Evolutionary conservation across 2,329 filamentous ascomycete species (phyloP), one percentile per base, ranked within the genome.

Genomic region (Uncinocarpus reesii): DNA sequence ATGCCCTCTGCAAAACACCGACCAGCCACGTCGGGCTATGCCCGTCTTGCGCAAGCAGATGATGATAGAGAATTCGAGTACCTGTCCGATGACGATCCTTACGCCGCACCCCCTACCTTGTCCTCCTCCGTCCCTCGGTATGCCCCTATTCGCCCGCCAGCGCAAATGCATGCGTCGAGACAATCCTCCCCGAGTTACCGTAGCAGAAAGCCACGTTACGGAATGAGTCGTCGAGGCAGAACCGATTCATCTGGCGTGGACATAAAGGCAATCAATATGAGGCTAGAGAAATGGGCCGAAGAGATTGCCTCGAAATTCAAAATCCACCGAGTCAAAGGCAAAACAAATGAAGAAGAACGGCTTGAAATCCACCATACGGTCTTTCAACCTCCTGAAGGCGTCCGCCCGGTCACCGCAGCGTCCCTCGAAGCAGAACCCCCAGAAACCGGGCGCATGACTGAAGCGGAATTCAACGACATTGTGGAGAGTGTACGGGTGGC

Each of bases 231-330:
- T 53, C 74, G 79, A 44, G 68, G 72, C 52, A 75, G 81, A 55
- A 84, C 86, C 62, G 92, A 89, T 60, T 76, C 70, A 58, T 87
- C 87, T 16, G 90, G 89, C 2, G 90, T 98, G 15, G 92, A 98
- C 62, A 85, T 98, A 62, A 96, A 96, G 65, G 92, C 92, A 52
- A 96, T 98, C 68, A 98, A 98, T 66, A 89, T 90, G 51, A 78
- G 92, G 20, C 72, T 98, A 21, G 92, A 98, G 69, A 78, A 86
- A 63, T 98, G 92, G 92, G 92, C 92, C 13, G 92, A 96, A 58
- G 92, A 98, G 69, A 96, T 98, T 60, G 89, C 92, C 24, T 85
- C 87, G 57, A 92, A 93, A 59, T 96, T 98, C 76, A 96, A 95
- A 72, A 86, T 89, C 55, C 75, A 78, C 57, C 82, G 81, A 59